Conservation (phyloP, 2,329 filamentous ascomycete species). For the Lasiodiplodia theobromae region DNA sequence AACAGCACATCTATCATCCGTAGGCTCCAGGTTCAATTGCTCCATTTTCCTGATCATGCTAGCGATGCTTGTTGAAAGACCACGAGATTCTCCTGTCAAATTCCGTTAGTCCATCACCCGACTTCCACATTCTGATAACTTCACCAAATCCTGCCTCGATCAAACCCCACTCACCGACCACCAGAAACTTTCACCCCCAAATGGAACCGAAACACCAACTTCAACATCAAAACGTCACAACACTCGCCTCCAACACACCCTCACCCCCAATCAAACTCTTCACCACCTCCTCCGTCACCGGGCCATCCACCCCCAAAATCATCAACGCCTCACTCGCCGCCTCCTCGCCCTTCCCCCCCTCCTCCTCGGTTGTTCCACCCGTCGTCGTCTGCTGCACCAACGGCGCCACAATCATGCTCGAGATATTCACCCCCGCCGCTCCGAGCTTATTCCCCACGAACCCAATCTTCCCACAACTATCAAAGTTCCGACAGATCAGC, state of each 20-base stretch:
- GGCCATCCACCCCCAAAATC: slow-evolving; percentile 77
- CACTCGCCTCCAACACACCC: slow-evolving; percentile 60
- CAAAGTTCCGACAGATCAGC: slow-evolving; percentile 82
- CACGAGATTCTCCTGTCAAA: too few species aligned
- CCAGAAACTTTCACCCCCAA: too few species aligned
- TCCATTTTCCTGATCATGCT: background rate
- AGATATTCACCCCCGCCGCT: slow-evolving; percentile 75
- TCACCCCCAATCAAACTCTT: slow-evolving; percentile 57
- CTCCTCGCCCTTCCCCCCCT: background rate
- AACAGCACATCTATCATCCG: too few species aligned
- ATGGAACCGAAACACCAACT: background rate
- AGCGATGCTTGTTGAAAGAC: background rate
- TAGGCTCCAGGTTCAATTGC: background rate
- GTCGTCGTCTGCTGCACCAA: slow-evolving; percentile 51
- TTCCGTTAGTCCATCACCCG: background rate
- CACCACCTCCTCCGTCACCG: slow-evolving; percentile 65
- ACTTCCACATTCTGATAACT: background rate
- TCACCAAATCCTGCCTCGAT: background rate
- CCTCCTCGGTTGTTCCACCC: slow-evolving; percentile 35
- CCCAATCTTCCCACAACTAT: slow-evolving; percentile 82
- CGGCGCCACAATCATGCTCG: slow-evolving; percentile 77
- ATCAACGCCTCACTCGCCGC: slow-evolving; percentile 70
- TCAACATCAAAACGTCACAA: slow-evolving; percentile 53
- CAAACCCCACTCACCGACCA: background rate
- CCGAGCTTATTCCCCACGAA: slow-evolving; percentile 76